These are phyloP conservation scores for Citrus sinensis DNA, from an alignment of 345 rosid genomes.

Conservation along the genomic window DVS_A1.0 CM039165.1:30319001-30319500, in stretches of 20 bases:
- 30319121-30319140: not conserved
- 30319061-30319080: not conserved
- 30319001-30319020: conserved; percentile 15
- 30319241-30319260: too few relatives aligned
- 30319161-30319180: too few relatives aligned
- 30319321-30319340: too few relatives aligned
- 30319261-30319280: too few relatives aligned
- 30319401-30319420: not conserved
- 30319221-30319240: too few relatives aligned
- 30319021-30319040: not conserved
- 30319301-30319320: too few relatives aligned
- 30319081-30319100: not conserved
- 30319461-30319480: not conserved
- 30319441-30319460: not conserved
- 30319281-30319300: too few relatives aligned
- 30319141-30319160: not conserved
- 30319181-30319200: too few relatives aligned
- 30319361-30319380: not conserved
- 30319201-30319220: too few relatives aligned
- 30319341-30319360: too few relatives aligned
- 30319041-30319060: not conserved
- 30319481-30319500: not conserved
- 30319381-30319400: not conserved
- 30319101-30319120: not conserved
- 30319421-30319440: not conserved